phyloP scores from a whole-genome alignment of 208 protist genomes.

The Trypanosoma boissoni region DNA sequence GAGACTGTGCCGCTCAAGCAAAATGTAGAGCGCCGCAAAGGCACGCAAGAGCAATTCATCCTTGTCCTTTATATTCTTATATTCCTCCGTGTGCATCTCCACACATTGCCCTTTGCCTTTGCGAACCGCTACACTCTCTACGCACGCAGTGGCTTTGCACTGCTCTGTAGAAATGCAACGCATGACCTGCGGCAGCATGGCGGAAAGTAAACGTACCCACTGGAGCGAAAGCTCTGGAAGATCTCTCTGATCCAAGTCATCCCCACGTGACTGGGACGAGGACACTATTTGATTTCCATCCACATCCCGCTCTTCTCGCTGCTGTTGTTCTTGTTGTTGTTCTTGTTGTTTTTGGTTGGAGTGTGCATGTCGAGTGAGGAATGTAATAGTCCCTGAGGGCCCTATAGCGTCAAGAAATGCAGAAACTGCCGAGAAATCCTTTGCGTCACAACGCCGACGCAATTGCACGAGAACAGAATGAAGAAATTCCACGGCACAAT shows the following conservation, averaged over 20 bases:
- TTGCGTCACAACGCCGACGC: not conserved
- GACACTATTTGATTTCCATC: too few species aligned
- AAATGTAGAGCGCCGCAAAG: slow-evolving; percentile 18
- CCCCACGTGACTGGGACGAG: too few species aligned
- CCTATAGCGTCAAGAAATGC: slow-evolving; percentile 17
- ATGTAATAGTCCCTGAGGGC: too few species aligned
- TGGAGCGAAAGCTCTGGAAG: slow-evolving; percentile 5
- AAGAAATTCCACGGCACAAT: slow-evolving; percentile 13
- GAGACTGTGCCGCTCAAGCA: slow-evolving; percentile 10
- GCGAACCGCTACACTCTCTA: too few species aligned
- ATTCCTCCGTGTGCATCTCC: too few species aligned
- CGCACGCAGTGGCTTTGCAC: too few species aligned
- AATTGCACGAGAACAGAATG: slow-evolving; percentile 11
- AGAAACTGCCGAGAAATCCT: slow-evolving; percentile 15
- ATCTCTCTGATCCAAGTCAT: not conserved
- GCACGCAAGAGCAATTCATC: slow-evolving; percentile 1
- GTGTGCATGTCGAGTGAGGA: too few species aligned
- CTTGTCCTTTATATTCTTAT: slow-evolving; percentile 4
- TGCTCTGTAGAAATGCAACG: too few species aligned
- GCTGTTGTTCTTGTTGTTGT: too few species aligned
- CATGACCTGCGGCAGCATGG: slow-evolving; percentile 13
- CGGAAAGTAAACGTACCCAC: slow-evolving; percentile 19
- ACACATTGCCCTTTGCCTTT: too few species aligned
- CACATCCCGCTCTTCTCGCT: too few species aligned
- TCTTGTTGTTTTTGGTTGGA: too few species aligned